Percentiles rank a stretch among this genome's conserved stretches.
phyloP scores from a whole-genome alignment of 768 basidiomycete genomes.

The Boletus sp. region DNA sequence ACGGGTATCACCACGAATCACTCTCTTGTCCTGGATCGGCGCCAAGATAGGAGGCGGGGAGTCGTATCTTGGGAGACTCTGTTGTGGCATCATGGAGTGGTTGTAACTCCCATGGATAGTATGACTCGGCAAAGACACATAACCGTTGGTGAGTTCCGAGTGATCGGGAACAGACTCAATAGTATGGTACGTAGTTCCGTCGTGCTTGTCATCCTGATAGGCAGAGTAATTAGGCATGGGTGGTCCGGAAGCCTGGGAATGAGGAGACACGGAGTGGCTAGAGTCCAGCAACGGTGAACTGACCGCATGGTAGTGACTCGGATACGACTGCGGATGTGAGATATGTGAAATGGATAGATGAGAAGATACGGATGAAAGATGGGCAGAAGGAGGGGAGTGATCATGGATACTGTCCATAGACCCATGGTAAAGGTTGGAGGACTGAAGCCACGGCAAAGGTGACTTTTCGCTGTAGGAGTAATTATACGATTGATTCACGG shows the following conservation, averaged over 20 bases:
- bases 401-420: constrained; percentile 29
- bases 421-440: constrained; percentile 28
- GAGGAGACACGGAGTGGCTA: constrained; percentile 44
- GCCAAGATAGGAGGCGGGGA: constrained; percentile 57
- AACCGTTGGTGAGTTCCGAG: constrained; percentile 31
- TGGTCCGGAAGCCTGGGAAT: constrained; percentile 33
- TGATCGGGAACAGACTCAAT: constrained; percentile 33
- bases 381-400: constrained; percentile 32
- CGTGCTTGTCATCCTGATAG: constrained; percentile 44
- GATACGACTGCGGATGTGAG: constrained; percentile 51
- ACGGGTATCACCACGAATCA: constrained; percentile 31
- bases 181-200: constrained; percentile 39
- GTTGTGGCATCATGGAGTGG: constrained; percentile 22
- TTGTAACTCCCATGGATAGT: constrained; percentile 26
- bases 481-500: constrained; percentile 29
- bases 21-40: constrained; percentile 47
- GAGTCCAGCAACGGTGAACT: constrained; percentile 52
- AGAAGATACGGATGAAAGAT: constrained; percentile 41
- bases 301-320: constrained; percentile 35
- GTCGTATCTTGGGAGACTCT: constrained; percentile 37
- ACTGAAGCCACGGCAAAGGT: constrained; percentile 29
- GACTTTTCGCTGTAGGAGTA: constrained; percentile 34
- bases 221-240: constrained; percentile 39
- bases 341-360: constrained; percentile 62
- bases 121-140: constrained; percentile 31